Evolutionary conservation across 2,329 filamentous ascomycete genomes (phyloP).

Genomic region (Calonectria pseudoturangicola): DNA sequence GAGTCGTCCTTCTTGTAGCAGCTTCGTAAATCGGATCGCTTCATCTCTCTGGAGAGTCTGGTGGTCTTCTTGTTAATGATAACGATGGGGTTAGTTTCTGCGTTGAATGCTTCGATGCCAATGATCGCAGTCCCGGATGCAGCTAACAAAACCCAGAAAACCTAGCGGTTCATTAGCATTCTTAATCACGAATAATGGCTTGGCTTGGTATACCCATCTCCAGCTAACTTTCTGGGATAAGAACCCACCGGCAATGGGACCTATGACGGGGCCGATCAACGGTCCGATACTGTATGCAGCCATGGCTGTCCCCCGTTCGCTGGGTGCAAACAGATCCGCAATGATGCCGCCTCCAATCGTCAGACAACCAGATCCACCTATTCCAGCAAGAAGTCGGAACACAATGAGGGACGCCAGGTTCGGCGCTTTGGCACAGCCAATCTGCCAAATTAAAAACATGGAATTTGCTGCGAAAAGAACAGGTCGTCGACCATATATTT

Average conservation of each 20-base stretch:
- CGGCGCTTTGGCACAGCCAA: conserved; percentile 68
- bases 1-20: conserved; percentile 60
- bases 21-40: neutral
- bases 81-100: conserved; percentile 64
- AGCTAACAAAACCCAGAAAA: conserved; percentile 66
- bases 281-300: neutral
- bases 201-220: conserved; percentile 43
- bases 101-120: conserved; percentile 58
- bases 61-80: conserved; percentile 64
- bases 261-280: neutral
- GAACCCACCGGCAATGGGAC: neutral
- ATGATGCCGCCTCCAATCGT: conserved; percentile 43
- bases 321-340: neutral
- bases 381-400: conserved; percentile 68
- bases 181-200: neutral
- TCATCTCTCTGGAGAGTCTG: conserved; percentile 58
- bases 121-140: conserved; percentile 57
- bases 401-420: conserved; percentile 65
- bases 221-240: neutral
- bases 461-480: conserved; percentile 67
- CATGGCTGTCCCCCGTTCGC: neutral
- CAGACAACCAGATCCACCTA: conserved; percentile 64
- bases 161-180: neutral
- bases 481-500: conserved; percentile 66
- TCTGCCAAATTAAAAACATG: conserved; percentile 73